phyloP scores from a whole-genome alignment of 345 rosid genomes.

The Barbarea vulgaris region DNA sequence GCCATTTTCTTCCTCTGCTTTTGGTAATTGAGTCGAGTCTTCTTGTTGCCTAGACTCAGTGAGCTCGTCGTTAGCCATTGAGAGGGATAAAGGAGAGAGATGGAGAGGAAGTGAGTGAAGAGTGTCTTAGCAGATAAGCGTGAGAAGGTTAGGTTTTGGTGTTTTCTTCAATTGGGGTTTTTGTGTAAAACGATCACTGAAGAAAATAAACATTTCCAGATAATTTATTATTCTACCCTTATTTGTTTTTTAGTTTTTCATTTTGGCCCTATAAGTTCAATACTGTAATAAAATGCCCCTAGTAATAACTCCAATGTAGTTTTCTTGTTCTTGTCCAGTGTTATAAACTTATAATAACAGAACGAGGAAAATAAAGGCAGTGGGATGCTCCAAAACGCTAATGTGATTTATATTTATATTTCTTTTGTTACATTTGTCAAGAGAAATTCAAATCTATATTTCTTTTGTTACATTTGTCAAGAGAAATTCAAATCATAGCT shows the following conservation, averaged over 20 bases:
- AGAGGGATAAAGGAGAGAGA: constrained; percentile 20
- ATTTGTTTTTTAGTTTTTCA: background rate
- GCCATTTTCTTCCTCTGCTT: constrained; percentile 26
- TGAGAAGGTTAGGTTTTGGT: constrained; percentile 33
- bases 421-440: no score
- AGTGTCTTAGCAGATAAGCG: constrained; percentile 32
- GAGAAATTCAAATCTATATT: no score
- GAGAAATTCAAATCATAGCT: no score
- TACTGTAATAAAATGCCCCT: background rate
- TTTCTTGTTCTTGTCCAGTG: no score
- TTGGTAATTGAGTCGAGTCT: constrained; percentile 3
- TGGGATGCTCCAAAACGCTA: no score
- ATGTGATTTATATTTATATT: no score
- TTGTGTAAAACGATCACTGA: background rate
- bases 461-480: no score
- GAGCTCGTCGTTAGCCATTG: constrained; percentile 50
- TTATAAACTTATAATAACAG: no score
- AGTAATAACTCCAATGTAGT: background rate
- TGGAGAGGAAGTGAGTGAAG: constrained; percentile 29
- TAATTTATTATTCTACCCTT: background rate
- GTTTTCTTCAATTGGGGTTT: constrained; percentile 21
- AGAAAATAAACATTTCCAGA: constrained; percentile 11
- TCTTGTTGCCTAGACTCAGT: constrained; percentile 34
- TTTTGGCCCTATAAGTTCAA: background rate
- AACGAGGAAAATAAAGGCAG: no score